phyloP scores from a whole-genome alignment of 495 filamentous ascomycete genomes.

The Tuber aestivum region DNA sequence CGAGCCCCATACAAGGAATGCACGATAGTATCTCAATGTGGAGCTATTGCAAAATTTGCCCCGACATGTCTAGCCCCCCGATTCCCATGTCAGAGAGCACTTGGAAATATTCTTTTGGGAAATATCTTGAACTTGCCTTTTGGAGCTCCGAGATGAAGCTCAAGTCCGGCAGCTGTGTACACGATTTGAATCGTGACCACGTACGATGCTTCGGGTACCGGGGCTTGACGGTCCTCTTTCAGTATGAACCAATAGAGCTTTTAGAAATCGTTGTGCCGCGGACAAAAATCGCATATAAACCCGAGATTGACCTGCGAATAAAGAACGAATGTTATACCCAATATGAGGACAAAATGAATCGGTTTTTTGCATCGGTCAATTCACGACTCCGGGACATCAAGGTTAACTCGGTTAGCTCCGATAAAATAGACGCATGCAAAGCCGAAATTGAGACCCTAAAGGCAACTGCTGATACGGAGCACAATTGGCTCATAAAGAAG shows the following conservation, averaged over 20 bases:
- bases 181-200: slow-evolving; percentile 88
- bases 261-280: slow-evolving; percentile 95
- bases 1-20: slow-evolving; percentile 62
- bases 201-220: slow-evolving; percentile 86
- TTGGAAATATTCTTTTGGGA: slow-evolving; percentile 98
- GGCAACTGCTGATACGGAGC: slow-evolving; percentile 73
- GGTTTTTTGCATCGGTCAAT: slow-evolving; percentile 82
- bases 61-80: slow-evolving; percentile 74
- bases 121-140: slow-evolving; percentile 93
- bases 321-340: slow-evolving; percentile 86
- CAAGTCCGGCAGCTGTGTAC: slow-evolving; percentile 75
- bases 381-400: slow-evolving; percentile 78
- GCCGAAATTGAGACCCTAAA: slow-evolving; percentile 69
- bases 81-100: slow-evolving; percentile 91
- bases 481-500: slow-evolving; percentile 61
- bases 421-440: slow-evolving; percentile 73
- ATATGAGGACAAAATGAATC: slow-evolving; percentile 69
- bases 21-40: slow-evolving; percentile 90
- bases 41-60: slow-evolving; percentile 86
- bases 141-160: slow-evolving; percentile 82
- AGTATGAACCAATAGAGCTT: slow-evolving; percentile 84
- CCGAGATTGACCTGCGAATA: slow-evolving; percentile 80
- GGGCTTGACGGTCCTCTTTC: slow-evolving; percentile 75
- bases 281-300: slow-evolving; percentile 89
- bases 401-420: slow-evolving; percentile 78